A percentile compares a stretch with the other conserved stretches of the same genome.
These are phyloP conservation scores for Apiotrichum akiyoshidainum DNA, from an alignment of 1,284 basidiomycete species.

Conservation along the genomic window DNA sequence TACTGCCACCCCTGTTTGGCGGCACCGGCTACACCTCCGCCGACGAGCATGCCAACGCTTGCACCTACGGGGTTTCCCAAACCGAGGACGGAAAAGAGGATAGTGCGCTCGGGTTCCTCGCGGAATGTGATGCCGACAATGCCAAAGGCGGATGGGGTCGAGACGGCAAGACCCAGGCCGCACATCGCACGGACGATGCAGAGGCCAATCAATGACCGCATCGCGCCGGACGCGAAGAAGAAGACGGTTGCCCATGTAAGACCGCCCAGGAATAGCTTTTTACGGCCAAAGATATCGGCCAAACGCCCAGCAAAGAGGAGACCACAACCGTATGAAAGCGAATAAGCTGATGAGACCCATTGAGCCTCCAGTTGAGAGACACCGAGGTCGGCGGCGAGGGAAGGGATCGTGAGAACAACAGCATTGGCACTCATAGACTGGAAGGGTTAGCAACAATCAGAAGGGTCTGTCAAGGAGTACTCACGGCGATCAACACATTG, in stretches of 20 bases:
- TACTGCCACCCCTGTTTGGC: slow-evolving; percentile 30
- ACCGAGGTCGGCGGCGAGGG: slow-evolving; percentile 40
- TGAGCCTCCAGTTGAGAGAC: slow-evolving; percentile 37
- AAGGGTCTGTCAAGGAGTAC: background rate
- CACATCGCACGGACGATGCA: slow-evolving; percentile 28
- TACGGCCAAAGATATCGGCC: slow-evolving; percentile 48
- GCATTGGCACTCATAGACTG: slow-evolving; percentile 19
- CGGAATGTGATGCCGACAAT: slow-evolving; percentile 39
- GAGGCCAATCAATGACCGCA: slow-evolving; percentile 18
- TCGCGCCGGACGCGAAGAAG: slow-evolving; percentile 26
- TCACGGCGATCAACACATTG: slow-evolving; percentile 26
- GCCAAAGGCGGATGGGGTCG: slow-evolving; percentile 36
- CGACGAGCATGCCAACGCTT: slow-evolving; percentile 29
- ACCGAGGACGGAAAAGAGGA: slow-evolving; percentile 37
- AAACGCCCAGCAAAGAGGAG: slow-evolving; percentile 49
- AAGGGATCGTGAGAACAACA: slow-evolving; percentile 38
- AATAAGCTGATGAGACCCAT: slow-evolving; percentile 50
- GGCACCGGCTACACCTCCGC: slow-evolving; percentile 24
- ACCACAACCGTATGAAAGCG: slow-evolving; percentile 47
- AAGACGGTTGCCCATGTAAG: slow-evolving; percentile 16
- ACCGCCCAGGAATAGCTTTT: slow-evolving; percentile 43
- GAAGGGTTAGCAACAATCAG: background rate
- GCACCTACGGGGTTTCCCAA: slow-evolving; percentile 33
- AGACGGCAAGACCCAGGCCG: slow-evolving; percentile 24
- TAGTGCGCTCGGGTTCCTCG: slow-evolving; percentile 33